A percentile compares a stretch with the other conserved stretches of the same genome.
Evolutionary conservation across 1,284 basidiomycete genomes (phyloP).

Genomic region (Pholiota adiposa): DNA sequence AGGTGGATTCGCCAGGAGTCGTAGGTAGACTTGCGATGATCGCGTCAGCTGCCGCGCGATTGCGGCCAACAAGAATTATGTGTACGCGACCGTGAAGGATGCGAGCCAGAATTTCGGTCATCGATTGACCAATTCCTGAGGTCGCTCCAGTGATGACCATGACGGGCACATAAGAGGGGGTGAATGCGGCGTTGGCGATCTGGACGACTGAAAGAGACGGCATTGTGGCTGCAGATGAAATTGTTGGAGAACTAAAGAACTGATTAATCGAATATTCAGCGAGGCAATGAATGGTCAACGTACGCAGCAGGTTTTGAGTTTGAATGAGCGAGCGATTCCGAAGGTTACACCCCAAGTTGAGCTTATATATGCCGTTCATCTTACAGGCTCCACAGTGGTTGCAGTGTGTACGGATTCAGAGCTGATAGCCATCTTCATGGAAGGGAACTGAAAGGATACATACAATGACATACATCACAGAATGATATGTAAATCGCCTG

Average conservation of each 20-base stretch:
- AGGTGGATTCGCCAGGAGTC: constrained; percentile 21
- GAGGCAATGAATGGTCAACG: neutral
- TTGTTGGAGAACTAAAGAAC: neutral
- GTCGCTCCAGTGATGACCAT: constrained; percentile 50
- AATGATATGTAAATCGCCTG: too few relatives aligned
- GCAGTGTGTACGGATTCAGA: too few relatives aligned
- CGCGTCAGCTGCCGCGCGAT: constrained; percentile 39
- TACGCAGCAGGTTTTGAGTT: neutral
- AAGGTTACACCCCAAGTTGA: too few relatives aligned
- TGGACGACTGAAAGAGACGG: neutral
- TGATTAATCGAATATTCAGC: neutral
- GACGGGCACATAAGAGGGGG: constrained; percentile 40
- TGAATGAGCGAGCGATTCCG: too few relatives aligned
- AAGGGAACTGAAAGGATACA: too few relatives aligned
- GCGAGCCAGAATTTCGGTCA: constrained; percentile 38
- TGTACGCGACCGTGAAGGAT: constrained; percentile 40
- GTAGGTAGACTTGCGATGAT: constrained; percentile 41
- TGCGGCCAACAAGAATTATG: constrained; percentile 47
- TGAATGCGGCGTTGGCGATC: constrained; percentile 17
- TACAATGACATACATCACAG: too few relatives aligned
- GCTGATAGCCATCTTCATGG: too few relatives aligned
- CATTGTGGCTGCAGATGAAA: neutral
- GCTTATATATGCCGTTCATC: too few relatives aligned
- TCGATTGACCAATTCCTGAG: constrained; percentile 45
- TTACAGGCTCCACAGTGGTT: too few relatives aligned